A percentile compares a stretch with the other conserved stretches of the same genome.
phyloP scores from a whole-genome alignment of 2,329 filamentous ascomycete species.

The Endocalyx cinctus region DNA sequence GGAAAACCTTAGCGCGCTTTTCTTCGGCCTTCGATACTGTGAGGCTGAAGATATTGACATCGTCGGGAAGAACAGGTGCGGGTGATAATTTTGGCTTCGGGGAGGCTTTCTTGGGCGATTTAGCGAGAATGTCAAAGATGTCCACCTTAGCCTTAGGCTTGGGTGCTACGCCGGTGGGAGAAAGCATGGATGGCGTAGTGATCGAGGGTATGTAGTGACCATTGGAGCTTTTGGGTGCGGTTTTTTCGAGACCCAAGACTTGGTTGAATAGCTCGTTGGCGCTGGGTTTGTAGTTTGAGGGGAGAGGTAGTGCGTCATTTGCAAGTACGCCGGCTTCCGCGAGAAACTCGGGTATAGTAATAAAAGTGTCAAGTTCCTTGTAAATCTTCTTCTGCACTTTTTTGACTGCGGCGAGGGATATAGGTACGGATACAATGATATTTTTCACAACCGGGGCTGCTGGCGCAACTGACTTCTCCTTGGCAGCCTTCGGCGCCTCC shows the following conservation, averaged over 20 bases:
- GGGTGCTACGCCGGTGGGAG: slow-evolving; percentile 27
- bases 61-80: slow-evolving; percentile 44
- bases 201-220: slow-evolving; percentile 71
- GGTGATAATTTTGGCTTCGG: slow-evolving; percentile 28
- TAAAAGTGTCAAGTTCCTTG: slow-evolving; percentile 68
- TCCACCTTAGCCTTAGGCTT: slow-evolving; percentile 55
- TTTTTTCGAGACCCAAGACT: slow-evolving; percentile 65
- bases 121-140: slow-evolving; percentile 76
- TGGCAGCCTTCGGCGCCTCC: slow-evolving; percentile 38
- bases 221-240: slow-evolving; percentile 47
- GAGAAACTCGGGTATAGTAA: slow-evolving; percentile 85
- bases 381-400: slow-evolving; percentile 78
- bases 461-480: slow-evolving; percentile 20
- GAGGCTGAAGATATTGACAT: slow-evolving; percentile 76
- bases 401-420: slow-evolving; percentile 75
- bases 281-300: slow-evolving; percentile 60
- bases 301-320: slow-evolving; percentile 76
- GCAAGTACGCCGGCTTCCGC: slow-evolving; percentile 79
- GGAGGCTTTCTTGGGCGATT: slow-evolving; percentile 25
- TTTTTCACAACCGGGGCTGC: slow-evolving; percentile 36
- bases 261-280: slow-evolving; percentile 85
- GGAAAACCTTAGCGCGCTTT: slow-evolving; percentile 73
- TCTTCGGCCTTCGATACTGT: slow-evolving; percentile 76
- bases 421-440: slow-evolving; percentile 63
- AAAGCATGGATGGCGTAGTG: slow-evolving; percentile 47